A percentile compares a stretch with the other conserved stretches of the same genome.
These are phyloP conservation scores for Aspergillus sp. DNA, from an alignment of 2,329 filamentous ascomycete species.

Conservation along the genomic window DNA sequence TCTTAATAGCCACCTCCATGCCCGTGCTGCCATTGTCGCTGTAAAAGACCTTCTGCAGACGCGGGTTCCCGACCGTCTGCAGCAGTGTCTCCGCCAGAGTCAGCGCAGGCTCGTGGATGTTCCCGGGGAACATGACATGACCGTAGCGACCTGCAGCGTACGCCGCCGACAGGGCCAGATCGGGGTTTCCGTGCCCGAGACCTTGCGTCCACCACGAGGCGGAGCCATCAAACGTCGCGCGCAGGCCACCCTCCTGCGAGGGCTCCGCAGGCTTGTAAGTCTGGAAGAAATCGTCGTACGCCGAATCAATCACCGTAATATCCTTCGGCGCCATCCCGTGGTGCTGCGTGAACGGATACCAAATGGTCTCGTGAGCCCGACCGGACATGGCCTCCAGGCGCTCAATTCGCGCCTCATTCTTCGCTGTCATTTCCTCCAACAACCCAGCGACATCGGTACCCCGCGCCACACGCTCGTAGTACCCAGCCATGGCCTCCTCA, in stretches of 20 bases:
- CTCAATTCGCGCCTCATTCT: slow-evolving; percentile 59
- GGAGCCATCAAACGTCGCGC: slow-evolving; percentile 76
- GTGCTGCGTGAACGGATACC: slow-evolving; percentile 89
- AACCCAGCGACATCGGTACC: slow-evolving; percentile 47
- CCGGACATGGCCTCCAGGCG: slow-evolving; percentile 63
- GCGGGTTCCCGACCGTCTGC: slow-evolving; percentile 60
- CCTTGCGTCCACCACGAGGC: slow-evolving; percentile 93
- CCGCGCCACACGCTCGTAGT: slow-evolving; percentile 59
- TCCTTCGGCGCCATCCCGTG: slow-evolving; percentile 61
- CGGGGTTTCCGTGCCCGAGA: slow-evolving; percentile 74
- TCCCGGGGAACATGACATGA: slow-evolving; percentile 83
- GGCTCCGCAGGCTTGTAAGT: slow-evolving; percentile 45
- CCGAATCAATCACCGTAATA: slow-evolving; percentile 77
- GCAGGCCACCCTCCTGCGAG: slow-evolving; percentile 46
- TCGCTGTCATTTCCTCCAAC: slow-evolving; percentile 54
- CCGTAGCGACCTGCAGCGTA: slow-evolving; percentile 82
- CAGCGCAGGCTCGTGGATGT: slow-evolving; percentile 76
- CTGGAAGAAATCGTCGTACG: slow-evolving; percentile 77
- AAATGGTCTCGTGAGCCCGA: slow-evolving; percentile 67
- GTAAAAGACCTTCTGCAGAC: slow-evolving; percentile 73
- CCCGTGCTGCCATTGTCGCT: slow-evolving; percentile 84
- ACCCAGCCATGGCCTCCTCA: slow-evolving; percentile 59
- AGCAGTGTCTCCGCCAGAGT: slow-evolving; percentile 68
- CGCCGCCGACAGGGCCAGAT: slow-evolving; percentile 71
- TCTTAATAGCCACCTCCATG: slow-evolving; percentile 81